These are phyloP conservation scores for Trapa incisa DNA, from an alignment of 345 rosid species.

Conservation along the genomic window DNA sequence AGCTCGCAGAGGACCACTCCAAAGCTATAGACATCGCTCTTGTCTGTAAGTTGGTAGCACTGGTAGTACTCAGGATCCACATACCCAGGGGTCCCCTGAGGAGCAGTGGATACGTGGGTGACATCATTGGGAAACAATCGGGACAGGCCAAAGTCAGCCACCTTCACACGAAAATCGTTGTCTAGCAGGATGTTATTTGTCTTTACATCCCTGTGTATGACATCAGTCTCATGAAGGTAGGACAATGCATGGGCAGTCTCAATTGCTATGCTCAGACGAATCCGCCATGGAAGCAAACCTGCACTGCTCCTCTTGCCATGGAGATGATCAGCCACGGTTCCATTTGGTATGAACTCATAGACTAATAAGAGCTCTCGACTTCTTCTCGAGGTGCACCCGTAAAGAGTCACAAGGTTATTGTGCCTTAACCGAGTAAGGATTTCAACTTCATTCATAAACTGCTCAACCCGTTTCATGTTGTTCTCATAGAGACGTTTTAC, in stretches of 20 bases:
- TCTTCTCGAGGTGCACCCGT: slow-evolving; percentile 66
- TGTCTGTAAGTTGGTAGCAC: slow-evolving; percentile 65
- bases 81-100: slow-evolving; percentile 93
- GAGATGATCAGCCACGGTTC: slow-evolving; percentile 79
- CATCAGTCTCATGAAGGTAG: slow-evolving; percentile 49
- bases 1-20: slow-evolving; percentile 79
- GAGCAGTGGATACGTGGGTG: slow-evolving; percentile 83
- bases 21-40: slow-evolving; percentile 86
- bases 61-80: slow-evolving; percentile 81
- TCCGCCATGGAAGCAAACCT: slow-evolving; percentile 50
- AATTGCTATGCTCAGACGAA: slow-evolving; percentile 61
- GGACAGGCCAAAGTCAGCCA: slow-evolving; percentile 92
- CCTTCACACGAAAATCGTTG: slow-evolving; percentile 47
- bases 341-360: slow-evolving; percentile 78
- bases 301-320: slow-evolving; percentile 41
- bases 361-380: slow-evolving; percentile 79
- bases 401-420: slow-evolving; percentile 51
- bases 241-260: slow-evolving; percentile 67
- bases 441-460: slow-evolving; percentile 67
- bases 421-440: slow-evolving; percentile 60
- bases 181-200: slow-evolving; percentile 78
- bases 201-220: slow-evolving; percentile 83
- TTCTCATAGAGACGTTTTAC: slow-evolving; percentile 67
- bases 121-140: slow-evolving; percentile 57
- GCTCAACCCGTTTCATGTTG: slow-evolving; percentile 55